Base-by-base conservation (phyloP, 768 basidiomycete genomes). In the Cyclocybe aegerita region DNA sequence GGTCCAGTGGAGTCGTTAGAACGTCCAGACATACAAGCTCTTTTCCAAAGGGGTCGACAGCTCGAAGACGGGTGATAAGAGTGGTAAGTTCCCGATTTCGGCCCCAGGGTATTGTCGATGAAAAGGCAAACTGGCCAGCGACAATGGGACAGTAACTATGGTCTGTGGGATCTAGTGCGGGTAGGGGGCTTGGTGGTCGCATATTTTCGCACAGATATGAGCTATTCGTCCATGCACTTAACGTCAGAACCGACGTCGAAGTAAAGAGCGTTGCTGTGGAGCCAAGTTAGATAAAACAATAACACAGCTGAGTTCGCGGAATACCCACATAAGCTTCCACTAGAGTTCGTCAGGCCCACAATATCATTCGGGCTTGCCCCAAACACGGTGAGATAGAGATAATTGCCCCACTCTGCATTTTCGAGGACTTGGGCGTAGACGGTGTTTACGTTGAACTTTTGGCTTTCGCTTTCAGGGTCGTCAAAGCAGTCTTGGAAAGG, bases 21-120 rank as follows among this genome's bases (percentile, higher is more conserved):
- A 98, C 71, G 55, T 89, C 85, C 40, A 95, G 60, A 65, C 97
- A 99, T 2, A 94, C 69, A 39, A 98, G 77, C 58, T 94, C 90
- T 32, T 82, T 76, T 46, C 87, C 82, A 39, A 81, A 85, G 0
- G 94, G 86, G 69, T 99, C 97, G 16, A 98, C 88, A 7, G 94
- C 88, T 40, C 91, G 86, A 16, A 99, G 69, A 15, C 84, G 84
- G 1, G 95, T 97, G 54, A 80, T 77, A 49, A 96, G 77, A 8
- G 95, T 95, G 9, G 90, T 90, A 39, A 98, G 75, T 11, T 85
- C 80, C 62, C 88, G 87, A 52, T 80, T 74, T 39, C 72, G 59
- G 33, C 80, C 75, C 62, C 88, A 81, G 4, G 83, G 83, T 36
- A 92, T 82, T 12, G 85, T 77, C 9, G 90, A 74, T 16, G 90